Percentiles rank a stretch among this genome's conserved stretches.
Evolutionary conservation across 1,139 yeast species (phyloP).

Genomic region (Yamadazyma songkhlaensis): DNA sequence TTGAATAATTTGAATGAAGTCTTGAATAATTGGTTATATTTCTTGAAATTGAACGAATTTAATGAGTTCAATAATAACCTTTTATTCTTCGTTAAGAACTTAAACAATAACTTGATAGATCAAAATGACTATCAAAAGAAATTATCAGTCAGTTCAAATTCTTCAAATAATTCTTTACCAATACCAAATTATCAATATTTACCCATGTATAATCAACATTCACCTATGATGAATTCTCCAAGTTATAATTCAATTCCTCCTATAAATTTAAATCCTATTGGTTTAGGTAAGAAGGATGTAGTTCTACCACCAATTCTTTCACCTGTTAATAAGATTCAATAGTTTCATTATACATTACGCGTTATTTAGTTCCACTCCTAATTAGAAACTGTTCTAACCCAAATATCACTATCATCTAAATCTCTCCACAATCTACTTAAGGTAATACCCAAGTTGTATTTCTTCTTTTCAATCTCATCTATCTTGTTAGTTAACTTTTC

Average conservation of each 20-base stretch:
- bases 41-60: slow-evolving; percentile 10
- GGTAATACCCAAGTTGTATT: slow-evolving; percentile 42
- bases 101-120: slow-evolving; percentile 6
- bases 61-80: slow-evolving; percentile 9
- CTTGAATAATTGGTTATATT: slow-evolving; percentile 23
- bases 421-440: slow-evolving; percentile 46
- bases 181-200: slow-evolving; percentile 4
- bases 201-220: not conserved
- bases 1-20: slow-evolving; percentile 16
- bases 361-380: too few species aligned
- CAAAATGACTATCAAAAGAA: not conserved
- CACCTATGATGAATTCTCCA: slow-evolving; percentile 1
- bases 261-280: not conserved
- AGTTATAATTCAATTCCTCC: slow-evolving; percentile 1
- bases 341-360: not conserved
- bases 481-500: slow-evolving; percentile 39
- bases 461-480: slow-evolving; percentile 44
- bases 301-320: slow-evolving; percentile 12
- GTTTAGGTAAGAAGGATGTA: slow-evolving; percentile 4
- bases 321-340: slow-evolving; percentile 6
- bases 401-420: slow-evolving; percentile 42
- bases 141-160: slow-evolving; percentile 3
- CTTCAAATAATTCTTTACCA: slow-evolving; percentile 2
- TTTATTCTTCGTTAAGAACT: slow-evolving; percentile 8
- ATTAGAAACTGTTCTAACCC: slow-evolving; percentile 31